Evolutionary conservation across 495 filamentous ascomycete species (phyloP).

Genomic region (Astrothelium macrocarpum): DNA sequence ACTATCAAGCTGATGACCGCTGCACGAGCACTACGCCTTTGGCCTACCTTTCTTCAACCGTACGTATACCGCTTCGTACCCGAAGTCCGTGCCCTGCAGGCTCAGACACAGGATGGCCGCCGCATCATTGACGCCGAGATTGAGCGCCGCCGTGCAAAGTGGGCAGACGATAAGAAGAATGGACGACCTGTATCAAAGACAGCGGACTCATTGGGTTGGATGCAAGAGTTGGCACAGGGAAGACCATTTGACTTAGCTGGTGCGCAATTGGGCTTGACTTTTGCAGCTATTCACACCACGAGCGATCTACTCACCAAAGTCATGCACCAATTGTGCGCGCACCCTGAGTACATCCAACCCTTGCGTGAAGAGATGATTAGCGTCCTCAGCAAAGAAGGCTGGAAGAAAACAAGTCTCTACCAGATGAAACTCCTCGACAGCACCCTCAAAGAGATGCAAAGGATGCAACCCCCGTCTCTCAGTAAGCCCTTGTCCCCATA

Average conservation of each 20-base stretch:
- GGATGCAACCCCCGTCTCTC: slow-evolving; percentile 34
- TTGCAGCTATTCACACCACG: slow-evolving; percentile 14
- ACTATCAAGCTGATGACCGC: slow-evolving; percentile 32
- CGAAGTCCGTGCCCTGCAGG: slow-evolving; percentile 21
- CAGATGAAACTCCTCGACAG: slow-evolving; percentile 44
- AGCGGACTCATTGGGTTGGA: slow-evolving; percentile 11
- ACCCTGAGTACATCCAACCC: slow-evolving; percentile 37
- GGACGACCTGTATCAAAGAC: not conserved
- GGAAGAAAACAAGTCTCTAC: slow-evolving; percentile 34
- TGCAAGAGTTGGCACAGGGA: slow-evolving; percentile 9
- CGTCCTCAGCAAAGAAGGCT: slow-evolving; percentile 32
- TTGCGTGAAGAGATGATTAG: slow-evolving; percentile 45
- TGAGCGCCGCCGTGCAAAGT: slow-evolving; percentile 19
- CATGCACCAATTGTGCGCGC: slow-evolving; percentile 40
- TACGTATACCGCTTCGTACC: slow-evolving; percentile 19
- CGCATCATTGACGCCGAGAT: slow-evolving; percentile 25
- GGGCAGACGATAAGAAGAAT: not conserved
- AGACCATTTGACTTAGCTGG: not conserved
- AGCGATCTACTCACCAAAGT: slow-evolving; percentile 5
- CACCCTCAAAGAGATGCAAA: slow-evolving; percentile 45
- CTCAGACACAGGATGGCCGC: slow-evolving; percentile 20
- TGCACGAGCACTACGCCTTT: slow-evolving; percentile 27
- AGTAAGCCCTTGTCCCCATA: slow-evolving; percentile 23
- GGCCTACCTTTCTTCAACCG: slow-evolving; percentile 33
- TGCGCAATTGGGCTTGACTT: slow-evolving; percentile 6